Base-by-base conservation (phyloP, 2,329 filamentous ascomycete species). In the Paraphoma chrysanthemicola region DNA sequence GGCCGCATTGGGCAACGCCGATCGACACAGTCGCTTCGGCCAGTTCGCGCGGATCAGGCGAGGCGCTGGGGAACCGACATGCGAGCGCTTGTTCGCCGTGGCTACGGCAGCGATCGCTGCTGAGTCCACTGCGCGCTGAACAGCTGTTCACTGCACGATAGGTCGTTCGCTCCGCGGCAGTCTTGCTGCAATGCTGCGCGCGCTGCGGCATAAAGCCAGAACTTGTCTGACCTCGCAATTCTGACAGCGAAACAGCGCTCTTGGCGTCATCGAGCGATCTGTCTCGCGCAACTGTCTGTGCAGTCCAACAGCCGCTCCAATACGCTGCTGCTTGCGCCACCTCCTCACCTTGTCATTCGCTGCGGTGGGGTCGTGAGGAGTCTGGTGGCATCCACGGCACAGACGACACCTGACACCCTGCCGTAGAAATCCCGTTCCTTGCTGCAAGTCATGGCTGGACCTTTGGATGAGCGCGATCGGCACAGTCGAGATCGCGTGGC, bases 211-310 rank as follows among this genome's bases (percentile, higher is more conserved):
- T 44, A 10, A 10, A 30, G 11, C 38, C 47, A 42, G 28, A 28
- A 28, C 33, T 17, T 14, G 38, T 43, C 23, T 43, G 16, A 43
- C 29, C 28, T 30, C 31, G 48, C 48, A 30, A 41, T 52, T 29
- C n/a, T 46, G 53, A 62, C 54, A 51, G 52, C 56, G 55, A 61
- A 43, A 56, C 56, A 33, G 33, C 29, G 47, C 30, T 44, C 64
- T 69, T 71, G 70, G 66, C 68, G 51, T 54, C 55, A 74, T 72
- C 69, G 48, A 29, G 59, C 63, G 61, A 74, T 73, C 68, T 57
- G 54, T 59, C 59, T 65, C 55, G 60, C 53, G 55, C 59, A 58
- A 48, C 51, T 54, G 63, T 62, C 63, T 59, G 61, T 71, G 69
- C 65, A 64, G 63, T 62, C 64, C 10, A 51, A 16, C 44, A 50